Base-by-base conservation (phyloP, 2,329 filamentous ascomycete genomes). In the Alternaria alternata region DNA sequence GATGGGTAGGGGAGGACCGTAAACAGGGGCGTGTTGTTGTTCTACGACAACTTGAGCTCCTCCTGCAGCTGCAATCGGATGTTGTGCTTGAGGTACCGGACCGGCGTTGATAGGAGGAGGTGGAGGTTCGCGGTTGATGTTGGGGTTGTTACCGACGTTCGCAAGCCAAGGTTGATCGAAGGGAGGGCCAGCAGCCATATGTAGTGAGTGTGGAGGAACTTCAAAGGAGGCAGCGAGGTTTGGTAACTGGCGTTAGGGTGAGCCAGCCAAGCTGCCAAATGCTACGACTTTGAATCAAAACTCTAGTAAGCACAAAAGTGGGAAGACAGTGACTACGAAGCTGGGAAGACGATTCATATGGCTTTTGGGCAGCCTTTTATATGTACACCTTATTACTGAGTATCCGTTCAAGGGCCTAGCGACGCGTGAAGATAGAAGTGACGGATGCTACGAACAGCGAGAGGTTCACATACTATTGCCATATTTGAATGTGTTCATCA, bases 71-170 rank as follows among this genome's bases (percentile, higher is more conserved):
- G 51, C 49, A n/a, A 30, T 59, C 38, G 38, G 61, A 20, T 28
- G 59, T 61, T 26, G 62, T 39, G 57, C 51, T 24, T 54, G 59
- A 5, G 56, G 63, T 11, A 34, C 60, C 1, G 62, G 62, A n/a
- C 59, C 55, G 9, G 57, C 63, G 58, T 67, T 65, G 20, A 72
- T 56, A 6, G 72, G 69, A 5, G 72, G 70, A 11, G 75, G 75
- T 3, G 72, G 72, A 5, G 72, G 68, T 6, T 74, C 72, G 60
- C 70, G 75, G 61, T 73, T 73, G 58, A 78, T 73, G 60, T 74
- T 75, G 16, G 74, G 73, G 58, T 78, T 78, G 57, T 68, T 66
- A 32, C 69, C 69, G n/a, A 77, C 63, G 65, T 77, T 70, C 39
- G 63, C 69, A 56, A 62, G 54, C 69, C 69, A 75, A 38, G 72